A percentile compares a stretch with the other conserved stretches of the same genome.
Evolutionary conservation across 2,329 filamentous ascomycete genomes (phyloP).

Genomic region (Fusarium tanahbumbuense): DNA sequence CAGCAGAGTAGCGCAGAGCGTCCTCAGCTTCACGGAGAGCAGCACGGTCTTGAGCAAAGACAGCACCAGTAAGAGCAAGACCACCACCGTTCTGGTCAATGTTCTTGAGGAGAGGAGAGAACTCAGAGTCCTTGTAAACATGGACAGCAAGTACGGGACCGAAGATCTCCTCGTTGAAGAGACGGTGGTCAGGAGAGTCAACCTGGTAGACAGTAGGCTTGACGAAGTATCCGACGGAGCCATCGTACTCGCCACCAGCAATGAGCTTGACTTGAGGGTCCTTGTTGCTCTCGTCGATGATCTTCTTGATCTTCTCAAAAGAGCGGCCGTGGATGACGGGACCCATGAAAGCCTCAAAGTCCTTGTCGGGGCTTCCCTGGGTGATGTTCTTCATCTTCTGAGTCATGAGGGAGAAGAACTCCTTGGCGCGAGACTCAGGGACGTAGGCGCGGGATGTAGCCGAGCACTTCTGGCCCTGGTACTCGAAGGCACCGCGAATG

Average conservation of each 20-base stretch:
- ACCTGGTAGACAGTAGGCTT: slow-evolving; percentile 85
- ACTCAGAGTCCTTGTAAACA: slow-evolving; percentile 77
- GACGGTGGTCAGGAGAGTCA: slow-evolving; percentile 76
- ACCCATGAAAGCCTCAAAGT: slow-evolving; percentile 80
- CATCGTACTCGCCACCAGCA: slow-evolving; percentile 80
- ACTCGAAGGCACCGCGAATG: slow-evolving; percentile 88
- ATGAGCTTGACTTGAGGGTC: slow-evolving; percentile 79
- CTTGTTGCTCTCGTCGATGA: slow-evolving; percentile 82
- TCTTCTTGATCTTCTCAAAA: slow-evolving; percentile 81
- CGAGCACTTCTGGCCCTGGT: slow-evolving; percentile 91
- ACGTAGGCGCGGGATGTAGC: slow-evolving; percentile 85
- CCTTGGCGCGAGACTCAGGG: slow-evolving; percentile 77
- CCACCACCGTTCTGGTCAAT: slow-evolving; percentile 57
- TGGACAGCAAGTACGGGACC: slow-evolving; percentile 80
- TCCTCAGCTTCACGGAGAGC: slow-evolving; percentile 64
- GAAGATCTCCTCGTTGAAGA: slow-evolving; percentile 83
- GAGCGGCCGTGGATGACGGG: slow-evolving; percentile 85
- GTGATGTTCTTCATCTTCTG: slow-evolving; percentile 75
- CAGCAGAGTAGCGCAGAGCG: slow-evolving; percentile 63
- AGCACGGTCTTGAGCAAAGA: slow-evolving; percentile 61
- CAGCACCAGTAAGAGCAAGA: slow-evolving; percentile 61
- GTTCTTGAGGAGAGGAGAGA: slow-evolving; percentile 49
- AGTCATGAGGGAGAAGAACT: slow-evolving; percentile 74
- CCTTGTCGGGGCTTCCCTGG: slow-evolving; percentile 75
- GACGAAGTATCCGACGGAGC: slow-evolving; percentile 82